These are phyloP conservation scores for Solanum raphanifolium DNA, from an alignment of 257 asterid species.

Conservation along the genomic window DNA sequence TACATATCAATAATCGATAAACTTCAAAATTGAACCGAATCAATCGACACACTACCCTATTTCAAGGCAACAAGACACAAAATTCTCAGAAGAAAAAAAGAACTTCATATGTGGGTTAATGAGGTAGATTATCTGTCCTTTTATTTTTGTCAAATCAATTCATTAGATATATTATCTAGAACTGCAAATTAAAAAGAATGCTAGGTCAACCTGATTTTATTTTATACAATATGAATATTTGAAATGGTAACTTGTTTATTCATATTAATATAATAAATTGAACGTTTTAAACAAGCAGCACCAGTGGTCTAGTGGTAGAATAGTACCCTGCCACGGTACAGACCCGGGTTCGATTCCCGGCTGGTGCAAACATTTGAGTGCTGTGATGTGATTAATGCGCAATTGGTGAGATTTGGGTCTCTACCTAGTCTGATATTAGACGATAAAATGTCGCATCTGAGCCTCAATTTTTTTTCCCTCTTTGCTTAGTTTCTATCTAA, in stretches of 20 bases:
- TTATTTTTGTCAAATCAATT: background rate
- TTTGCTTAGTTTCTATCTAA: too few species aligned
- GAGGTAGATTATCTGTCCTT: background rate
- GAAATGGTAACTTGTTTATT: background rate
- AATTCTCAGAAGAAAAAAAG: background rate
- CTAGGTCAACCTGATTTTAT: background rate
- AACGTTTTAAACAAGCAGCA: background rate
- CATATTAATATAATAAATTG: too few species aligned
- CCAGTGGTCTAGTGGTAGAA: constrained; percentile 92
- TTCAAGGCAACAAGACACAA: background rate
- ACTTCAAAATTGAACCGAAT: background rate
- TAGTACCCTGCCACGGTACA: constrained; percentile 89
- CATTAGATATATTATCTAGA: background rate
- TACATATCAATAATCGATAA: too few species aligned
- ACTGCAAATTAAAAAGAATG: background rate
- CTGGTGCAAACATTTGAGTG: background rate
- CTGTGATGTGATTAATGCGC: background rate
- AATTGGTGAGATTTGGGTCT: background rate
- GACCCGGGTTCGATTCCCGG: constrained; percentile 12
- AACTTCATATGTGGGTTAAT: background rate
- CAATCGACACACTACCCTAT: fast-evolving
- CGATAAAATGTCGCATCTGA: background rate
- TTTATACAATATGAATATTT: background rate
- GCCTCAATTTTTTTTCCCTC: background rate
- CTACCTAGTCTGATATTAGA: background rate